A percentile compares a stretch with the other conserved stretches of the same genome.
Evolutionary conservation across 257 asterid species (phyloP).

Genomic region (Dorcoceras hygrometricum): DNA sequence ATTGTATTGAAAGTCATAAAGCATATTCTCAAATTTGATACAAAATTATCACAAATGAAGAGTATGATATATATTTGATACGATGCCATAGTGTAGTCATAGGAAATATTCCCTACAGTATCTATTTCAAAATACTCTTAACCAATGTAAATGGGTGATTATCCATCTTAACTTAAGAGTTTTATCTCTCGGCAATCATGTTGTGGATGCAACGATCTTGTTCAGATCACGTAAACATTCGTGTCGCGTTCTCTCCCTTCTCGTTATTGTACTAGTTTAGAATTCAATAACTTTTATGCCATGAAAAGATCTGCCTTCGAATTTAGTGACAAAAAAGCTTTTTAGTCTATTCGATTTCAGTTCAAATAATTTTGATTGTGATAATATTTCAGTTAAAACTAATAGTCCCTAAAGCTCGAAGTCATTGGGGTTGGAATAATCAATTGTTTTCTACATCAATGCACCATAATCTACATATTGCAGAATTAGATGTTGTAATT

Average conservation of each 20-base stretch:
- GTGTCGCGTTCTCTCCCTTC: not conserved
- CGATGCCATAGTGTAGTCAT: not conserved
- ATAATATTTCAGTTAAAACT: not conserved
- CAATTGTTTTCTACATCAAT: too few relatives aligned
- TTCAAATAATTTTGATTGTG: too few relatives aligned
- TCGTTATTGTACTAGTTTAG: not conserved
- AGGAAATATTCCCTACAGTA: not conserved
- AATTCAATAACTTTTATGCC: not conserved
- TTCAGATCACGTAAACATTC: not conserved
- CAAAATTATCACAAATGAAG: not conserved
- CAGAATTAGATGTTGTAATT: too few relatives aligned
- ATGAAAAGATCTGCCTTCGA: not conserved
- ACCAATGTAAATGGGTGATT: not conserved
- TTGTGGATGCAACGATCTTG: not conserved
- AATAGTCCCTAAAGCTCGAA: too few relatives aligned
- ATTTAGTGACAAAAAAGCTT: too few relatives aligned
- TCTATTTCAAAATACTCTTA: too few relatives aligned
- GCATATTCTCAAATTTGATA: not conserved
- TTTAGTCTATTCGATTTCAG: too few relatives aligned
- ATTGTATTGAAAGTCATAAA: conserved; percentile 5
- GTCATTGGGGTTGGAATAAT: too few relatives aligned
- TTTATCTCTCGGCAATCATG: too few relatives aligned
- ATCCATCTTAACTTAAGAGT: not conserved
- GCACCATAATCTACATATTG: too few relatives aligned
- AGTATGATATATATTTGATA: too few relatives aligned